Evolutionary conservation across 2,329 filamentous ascomycete species (phyloP).

Genomic region (Leptosphaerulina australis): DNA sequence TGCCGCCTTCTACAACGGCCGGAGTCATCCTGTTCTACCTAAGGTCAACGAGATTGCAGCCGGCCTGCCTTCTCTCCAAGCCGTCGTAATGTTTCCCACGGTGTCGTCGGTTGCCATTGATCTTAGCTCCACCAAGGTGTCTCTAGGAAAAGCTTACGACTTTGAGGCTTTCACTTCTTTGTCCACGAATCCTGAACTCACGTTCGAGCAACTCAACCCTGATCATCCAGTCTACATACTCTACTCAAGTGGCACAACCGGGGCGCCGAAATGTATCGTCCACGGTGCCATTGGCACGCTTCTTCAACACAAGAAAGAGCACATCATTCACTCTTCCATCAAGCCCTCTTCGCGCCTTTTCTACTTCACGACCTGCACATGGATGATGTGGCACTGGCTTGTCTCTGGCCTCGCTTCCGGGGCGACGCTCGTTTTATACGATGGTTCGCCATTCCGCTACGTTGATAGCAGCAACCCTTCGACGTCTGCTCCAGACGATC

Average conservation of each 20-base stretch:
- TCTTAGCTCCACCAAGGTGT: constrained; percentile 49
- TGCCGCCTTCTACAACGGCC: constrained; percentile 87
- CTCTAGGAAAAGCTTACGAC: constrained; percentile 44
- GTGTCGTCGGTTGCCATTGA: constrained; percentile 53
- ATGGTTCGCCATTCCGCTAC: constrained; percentile 82
- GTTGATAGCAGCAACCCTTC: constrained; percentile 50
- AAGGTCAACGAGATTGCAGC: constrained; percentile 81
- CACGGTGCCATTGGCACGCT: constrained; percentile 90
- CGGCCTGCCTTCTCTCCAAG: constrained; percentile 69
- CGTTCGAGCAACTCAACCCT: constrained; percentile 78
- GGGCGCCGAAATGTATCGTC: constrained; percentile 87
- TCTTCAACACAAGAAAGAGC: constrained; percentile 97
- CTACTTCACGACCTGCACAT: constrained; percentile 93
- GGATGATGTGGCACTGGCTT: constrained; percentile 99
- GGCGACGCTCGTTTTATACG: constrained; percentile 84
- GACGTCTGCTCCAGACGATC: constrained; percentile 67
- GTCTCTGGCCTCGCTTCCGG: constrained; percentile 84
- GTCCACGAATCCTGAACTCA: constrained; percentile 44
- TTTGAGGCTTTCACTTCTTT: constrained; percentile 49
- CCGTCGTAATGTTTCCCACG: constrained; percentile 76
- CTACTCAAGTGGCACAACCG: constrained; percentile 91
- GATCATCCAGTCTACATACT: constrained; percentile 93
- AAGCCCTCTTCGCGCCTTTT: constrained; percentile 74
- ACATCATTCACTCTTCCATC: constrained; percentile 84
- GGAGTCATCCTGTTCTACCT: constrained; percentile 76